A percentile compares a stretch with the other conserved stretches of the same genome.
phyloP scores from a whole-genome alignment of 1,284 basidiomycete species.

The Inonotus obliquus region DNA sequence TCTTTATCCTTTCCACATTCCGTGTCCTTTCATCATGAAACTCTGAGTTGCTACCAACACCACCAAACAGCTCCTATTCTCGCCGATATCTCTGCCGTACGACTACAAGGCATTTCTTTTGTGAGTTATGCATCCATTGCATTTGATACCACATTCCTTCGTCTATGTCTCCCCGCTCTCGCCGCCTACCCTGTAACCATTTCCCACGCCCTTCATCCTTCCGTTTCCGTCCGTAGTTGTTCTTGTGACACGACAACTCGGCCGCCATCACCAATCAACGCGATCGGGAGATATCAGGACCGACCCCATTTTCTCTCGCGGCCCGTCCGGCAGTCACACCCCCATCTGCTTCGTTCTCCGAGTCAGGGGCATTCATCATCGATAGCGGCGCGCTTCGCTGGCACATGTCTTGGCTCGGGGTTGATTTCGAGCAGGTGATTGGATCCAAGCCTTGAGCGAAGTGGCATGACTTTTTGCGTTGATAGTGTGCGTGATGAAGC shows the following conservation, averaged over 20 bases:
- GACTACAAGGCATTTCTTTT: too few relatives aligned
- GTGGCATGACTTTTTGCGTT: neutral
- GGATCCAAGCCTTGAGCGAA: neutral
- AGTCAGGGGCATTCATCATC: slow-evolving; percentile 6
- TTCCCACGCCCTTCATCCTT: slow-evolving; percentile 4
- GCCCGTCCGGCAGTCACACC: neutral
- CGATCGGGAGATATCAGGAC: neutral
- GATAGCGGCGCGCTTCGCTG: neutral
- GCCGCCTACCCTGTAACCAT: neutral
- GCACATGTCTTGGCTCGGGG: slow-evolving; percentile 10
- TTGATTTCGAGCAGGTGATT: slow-evolving; percentile 1
- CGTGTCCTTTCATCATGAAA: too few relatives aligned
- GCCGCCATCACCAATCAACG: neutral
- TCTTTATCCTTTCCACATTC: too few relatives aligned
- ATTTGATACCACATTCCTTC: too few relatives aligned
- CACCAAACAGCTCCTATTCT: too few relatives aligned
- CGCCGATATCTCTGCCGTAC: too few relatives aligned
- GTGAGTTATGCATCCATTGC: too few relatives aligned
- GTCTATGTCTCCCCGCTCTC: neutral
- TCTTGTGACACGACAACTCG: neutral
- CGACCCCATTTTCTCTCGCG: neutral
- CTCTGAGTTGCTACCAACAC: too few relatives aligned
- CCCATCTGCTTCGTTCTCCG: slow-evolving; percentile 7
- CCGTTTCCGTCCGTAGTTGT: neutral
- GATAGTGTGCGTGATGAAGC: neutral